Evolutionary conservation across 345 rosid species (phyloP), one percentile per base, ranked within the genome.

Genomic region (Eucalyptus cloeziana): DNA sequence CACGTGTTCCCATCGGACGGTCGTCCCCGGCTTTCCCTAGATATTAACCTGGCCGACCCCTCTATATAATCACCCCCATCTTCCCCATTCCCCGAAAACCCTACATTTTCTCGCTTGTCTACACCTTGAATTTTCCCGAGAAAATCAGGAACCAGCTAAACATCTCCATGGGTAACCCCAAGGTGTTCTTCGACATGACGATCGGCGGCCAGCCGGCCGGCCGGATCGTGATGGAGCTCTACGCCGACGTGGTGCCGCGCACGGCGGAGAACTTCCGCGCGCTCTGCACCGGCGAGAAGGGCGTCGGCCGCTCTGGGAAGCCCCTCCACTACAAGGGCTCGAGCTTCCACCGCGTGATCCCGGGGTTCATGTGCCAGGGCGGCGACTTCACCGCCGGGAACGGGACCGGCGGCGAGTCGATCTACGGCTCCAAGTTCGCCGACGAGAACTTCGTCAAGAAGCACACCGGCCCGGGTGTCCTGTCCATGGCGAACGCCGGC

Each of bases 181-280:
- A 44, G 88, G 92, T 91, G 31, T 92, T 92, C 90, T 92, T 92
- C 89, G 93, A 92, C 89, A 89, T 92, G 86, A 44, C 90, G 37
- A 58, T 92, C 83, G 93, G 92, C 51, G 92, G 91, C 27, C 86
- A 85, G 89, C 90, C 89, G 10, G 91, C 90, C 54, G 93, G 92
- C 69, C 86, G 93, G 86, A 88, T 92, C 89, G 91, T 91, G 89
- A 91, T 91, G 92, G 93, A 92, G 92, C 92, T 92, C 33, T 92
- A n/a, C 92, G 92, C 92, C 13, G 93, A 92, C 56, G 86, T 86
- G 50, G 91, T 90, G 30, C 93, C 93, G 11, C 89, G 87, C 88
- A 93, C 95, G 87, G 95, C 93, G 3, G 95, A 93, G 90, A 92
- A 93, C 90, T 93, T 93, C 91, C 89, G 95, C 6, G 94, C 95